phyloP scores from a whole-genome alignment of 1,284 basidiomycete species.

The Exobasidium cylindrosporum region DNA sequence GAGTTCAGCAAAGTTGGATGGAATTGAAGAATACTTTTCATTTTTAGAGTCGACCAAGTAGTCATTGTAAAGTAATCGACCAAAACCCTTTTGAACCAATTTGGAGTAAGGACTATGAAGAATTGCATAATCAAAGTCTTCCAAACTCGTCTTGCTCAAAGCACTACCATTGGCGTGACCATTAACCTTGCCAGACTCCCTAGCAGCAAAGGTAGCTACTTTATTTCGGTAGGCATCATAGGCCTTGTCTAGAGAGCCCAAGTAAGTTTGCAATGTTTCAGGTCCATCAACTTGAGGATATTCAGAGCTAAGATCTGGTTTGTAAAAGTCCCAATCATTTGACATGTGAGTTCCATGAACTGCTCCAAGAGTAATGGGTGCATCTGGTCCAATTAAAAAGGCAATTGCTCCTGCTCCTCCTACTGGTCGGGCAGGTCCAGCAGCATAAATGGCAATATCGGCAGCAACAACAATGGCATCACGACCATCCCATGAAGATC shows the following conservation, averaged over 20 bases:
- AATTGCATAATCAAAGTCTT: conserved; percentile 81
- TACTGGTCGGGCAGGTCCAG: conserved; percentile 88
- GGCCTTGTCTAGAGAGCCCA: conserved; percentile 85
- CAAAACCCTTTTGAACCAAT: conserved; percentile 94
- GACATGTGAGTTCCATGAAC: conserved; percentile 96
- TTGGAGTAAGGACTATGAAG: conserved; percentile 90
- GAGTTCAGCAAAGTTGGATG: conserved; percentile 64
- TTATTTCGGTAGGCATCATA: conserved; percentile 86
- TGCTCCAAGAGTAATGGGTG: conserved; percentile 74
- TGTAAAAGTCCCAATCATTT: conserved; percentile 71
- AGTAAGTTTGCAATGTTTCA: conserved; percentile 90
- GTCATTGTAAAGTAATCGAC: conserved; percentile 88
- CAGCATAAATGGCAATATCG: conserved; percentile 97
- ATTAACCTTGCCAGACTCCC: conserved; percentile 20
- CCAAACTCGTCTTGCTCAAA: conserved; percentile 63
- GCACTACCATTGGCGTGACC: conserved; percentile 27
- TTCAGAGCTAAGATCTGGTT: conserved; percentile 60
- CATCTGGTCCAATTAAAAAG: conserved; percentile 91
- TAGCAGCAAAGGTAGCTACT: conserved; percentile 61
- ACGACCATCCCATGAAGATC: conserved; percentile 94
- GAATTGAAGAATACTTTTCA: conserved; percentile 70
- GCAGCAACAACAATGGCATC: conserved; percentile 96
- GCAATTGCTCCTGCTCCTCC: conserved; percentile 95
- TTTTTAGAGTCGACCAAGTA: conserved; percentile 75
- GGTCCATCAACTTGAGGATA: conserved; percentile 98